Percentiles rank a stretch among this genome's conserved stretches.
Evolutionary conservation across 176 grass and related monocot genomes (phyloP).

Genomic region (Bonia amplexicaulis): DNA sequence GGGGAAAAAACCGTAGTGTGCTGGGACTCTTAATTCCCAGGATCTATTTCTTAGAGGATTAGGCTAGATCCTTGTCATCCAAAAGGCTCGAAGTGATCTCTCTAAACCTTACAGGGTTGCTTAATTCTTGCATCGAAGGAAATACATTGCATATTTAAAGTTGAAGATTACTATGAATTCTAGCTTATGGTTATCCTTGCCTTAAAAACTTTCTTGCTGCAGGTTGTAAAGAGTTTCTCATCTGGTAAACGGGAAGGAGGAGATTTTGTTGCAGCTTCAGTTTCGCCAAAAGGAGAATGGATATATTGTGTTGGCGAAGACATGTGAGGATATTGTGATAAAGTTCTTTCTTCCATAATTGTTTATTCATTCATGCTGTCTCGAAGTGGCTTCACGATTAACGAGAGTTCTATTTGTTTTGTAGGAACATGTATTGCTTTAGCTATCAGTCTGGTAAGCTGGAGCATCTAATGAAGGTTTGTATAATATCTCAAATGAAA

Average conservation of each 20-base stretch:
- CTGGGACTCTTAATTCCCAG: neutral
- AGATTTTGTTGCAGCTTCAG: slow-evolving; percentile 86
- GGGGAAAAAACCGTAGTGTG: neutral
- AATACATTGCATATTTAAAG: neutral
- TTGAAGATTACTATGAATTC: neutral
- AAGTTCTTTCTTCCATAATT: slow-evolving; percentile 13
- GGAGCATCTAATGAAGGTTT: slow-evolving; percentile 97
- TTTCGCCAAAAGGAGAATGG: slow-evolving; percentile 99
- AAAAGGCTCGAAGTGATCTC: neutral
- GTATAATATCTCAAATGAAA: slow-evolving; percentile 2
- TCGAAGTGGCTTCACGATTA: neutral
- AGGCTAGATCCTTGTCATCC: neutral
- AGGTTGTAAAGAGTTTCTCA: slow-evolving; percentile 97
- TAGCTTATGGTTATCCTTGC: neutral
- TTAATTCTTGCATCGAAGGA: neutral
- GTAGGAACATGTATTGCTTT: slow-evolving; percentile 98
- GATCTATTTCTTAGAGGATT: slow-evolving; percentile 3
- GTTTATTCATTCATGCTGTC: slow-evolving; percentile 5
- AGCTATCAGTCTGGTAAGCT: slow-evolving; percentile 89
- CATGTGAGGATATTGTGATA: slow-evolving; percentile 59
- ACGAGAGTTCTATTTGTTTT: slow-evolving; percentile 12
- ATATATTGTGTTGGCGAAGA: slow-evolving; percentile 99
- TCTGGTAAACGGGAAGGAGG: slow-evolving; percentile 93
- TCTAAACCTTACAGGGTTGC: neutral
- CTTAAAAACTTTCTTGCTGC: slow-evolving; percentile 19